phyloP scores from a whole-genome alignment of 106 monocot genomes.

The Xerophyta viscosa region DNA sequence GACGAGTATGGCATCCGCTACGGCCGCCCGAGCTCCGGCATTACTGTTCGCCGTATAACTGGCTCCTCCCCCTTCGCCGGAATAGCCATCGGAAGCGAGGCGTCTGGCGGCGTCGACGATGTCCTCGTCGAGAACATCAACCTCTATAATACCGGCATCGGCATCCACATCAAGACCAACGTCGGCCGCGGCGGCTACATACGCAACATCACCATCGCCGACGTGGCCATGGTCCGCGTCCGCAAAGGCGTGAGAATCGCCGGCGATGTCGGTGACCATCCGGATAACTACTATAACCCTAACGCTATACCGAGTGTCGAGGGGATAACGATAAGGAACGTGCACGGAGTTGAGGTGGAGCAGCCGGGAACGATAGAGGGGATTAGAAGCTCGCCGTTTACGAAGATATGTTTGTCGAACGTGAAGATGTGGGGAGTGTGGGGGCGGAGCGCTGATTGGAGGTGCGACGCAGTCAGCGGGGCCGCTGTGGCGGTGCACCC shows the following conservation, averaged over 20 bases:
- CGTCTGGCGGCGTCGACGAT: conserved; percentile 42
- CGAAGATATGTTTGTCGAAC: conserved; percentile 46
- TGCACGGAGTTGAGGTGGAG: conserved; percentile 43
- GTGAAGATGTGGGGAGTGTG: conserved; percentile 32
- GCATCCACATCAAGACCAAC: conserved; percentile 66
- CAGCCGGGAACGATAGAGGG: conserved; percentile 44
- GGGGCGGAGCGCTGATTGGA: conserved; percentile 16
- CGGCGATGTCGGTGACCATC: conserved; percentile 63
- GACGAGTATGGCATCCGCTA: conserved; percentile 66
- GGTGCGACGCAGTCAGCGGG: conserved; percentile 41
- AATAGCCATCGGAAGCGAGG: conserved; percentile 53
- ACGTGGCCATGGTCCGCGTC: conserved; percentile 41
- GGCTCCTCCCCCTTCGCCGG: conserved; percentile 43
- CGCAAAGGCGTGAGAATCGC: conserved; percentile 42
- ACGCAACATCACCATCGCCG: conserved; percentile 32
- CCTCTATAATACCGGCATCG: conserved; percentile 39
- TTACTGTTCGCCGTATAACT: conserved; percentile 38
- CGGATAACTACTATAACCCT: conserved; percentile 32
- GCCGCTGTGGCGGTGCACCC: conserved; percentile 49
- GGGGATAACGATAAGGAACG: conserved; percentile 41
- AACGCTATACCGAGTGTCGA: conserved; percentile 42
- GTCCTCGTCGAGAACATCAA: conserved; percentile 34
- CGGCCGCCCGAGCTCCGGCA: conserved; percentile 35
- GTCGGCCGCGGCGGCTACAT: conserved; percentile 55
- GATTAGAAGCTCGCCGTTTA: conserved; percentile 36